phyloP scores from a whole-genome alignment of 345 rosid genomes.

The Salix brachista region DNA sequence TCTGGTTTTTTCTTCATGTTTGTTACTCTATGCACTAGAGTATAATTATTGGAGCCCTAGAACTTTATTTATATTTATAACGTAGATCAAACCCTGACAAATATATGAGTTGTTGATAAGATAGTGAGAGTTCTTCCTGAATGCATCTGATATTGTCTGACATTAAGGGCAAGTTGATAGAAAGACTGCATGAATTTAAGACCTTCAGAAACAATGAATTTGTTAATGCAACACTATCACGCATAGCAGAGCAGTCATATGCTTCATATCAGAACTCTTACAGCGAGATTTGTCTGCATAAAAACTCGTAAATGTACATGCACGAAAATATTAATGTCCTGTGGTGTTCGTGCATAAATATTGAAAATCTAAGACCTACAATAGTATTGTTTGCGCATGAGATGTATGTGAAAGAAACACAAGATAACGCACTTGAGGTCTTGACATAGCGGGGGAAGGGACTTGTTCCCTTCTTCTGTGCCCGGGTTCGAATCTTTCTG shows the following conservation, averaged over 20 bases:
- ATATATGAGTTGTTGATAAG: neutral
- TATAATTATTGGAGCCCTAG: too few species aligned
- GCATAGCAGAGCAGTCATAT: neutral
- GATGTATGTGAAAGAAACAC: slow-evolving; percentile 15
- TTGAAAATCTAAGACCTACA: neutral
- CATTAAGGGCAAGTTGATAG: neutral
- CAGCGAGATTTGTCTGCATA: neutral
- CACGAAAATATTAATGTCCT: neutral
- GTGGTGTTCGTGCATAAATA: neutral
- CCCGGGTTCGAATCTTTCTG: too few species aligned
- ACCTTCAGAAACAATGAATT: neutral
- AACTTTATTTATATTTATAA: too few species aligned
- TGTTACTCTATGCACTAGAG: too few species aligned
- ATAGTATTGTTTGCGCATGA: slow-evolving; percentile 10
- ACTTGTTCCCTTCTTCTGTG: too few species aligned
- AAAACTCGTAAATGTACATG: neutral
- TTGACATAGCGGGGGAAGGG: too few species aligned
- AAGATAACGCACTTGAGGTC: too few species aligned
- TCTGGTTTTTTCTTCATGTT: neutral
- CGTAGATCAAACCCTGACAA: neutral
- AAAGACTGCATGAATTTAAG: neutral
- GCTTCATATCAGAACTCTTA: neutral
- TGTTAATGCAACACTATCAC: neutral
- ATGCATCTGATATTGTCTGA: neutral
- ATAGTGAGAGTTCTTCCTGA: neutral